Evolutionary conservation across 2,329 filamentous ascomycete genomes (phyloP).

Genomic region (Diaporthe vaccinii): DNA sequence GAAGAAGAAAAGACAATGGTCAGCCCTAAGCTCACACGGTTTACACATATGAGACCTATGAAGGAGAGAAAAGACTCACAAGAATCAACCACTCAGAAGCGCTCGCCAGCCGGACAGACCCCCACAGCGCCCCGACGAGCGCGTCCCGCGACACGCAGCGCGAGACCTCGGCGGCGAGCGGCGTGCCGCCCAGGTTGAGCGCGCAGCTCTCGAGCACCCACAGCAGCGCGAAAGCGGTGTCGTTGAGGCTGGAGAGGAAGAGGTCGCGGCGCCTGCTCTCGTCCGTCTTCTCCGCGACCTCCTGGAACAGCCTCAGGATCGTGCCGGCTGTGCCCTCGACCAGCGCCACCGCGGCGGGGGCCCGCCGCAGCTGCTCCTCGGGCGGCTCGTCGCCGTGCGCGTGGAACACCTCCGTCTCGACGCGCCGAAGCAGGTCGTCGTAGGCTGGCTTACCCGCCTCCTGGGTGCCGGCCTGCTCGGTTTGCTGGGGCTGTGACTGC

Average conservation of each 20-base stretch:
- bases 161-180: conserved; percentile 12
- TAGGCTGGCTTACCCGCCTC: not conserved
- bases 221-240: not conserved
- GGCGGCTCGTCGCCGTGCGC: not conserved
- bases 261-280: not conserved
- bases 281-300: too few relatives aligned
- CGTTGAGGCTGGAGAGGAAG: not conserved
- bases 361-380: not conserved
- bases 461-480: not conserved
- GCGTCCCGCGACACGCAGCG: not conserved
- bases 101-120: not conserved
- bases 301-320: not conserved
- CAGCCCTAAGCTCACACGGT: not conserved
- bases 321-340: not conserved
- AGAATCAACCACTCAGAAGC: not conserved
- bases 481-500: not conserved
- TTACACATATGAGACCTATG: not conserved
- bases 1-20: not conserved
- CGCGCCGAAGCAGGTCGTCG: not conserved
- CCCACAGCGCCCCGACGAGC: not conserved
- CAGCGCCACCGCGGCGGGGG: not conserved
- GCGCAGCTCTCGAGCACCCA: conserved; percentile 13
- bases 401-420: not conserved
- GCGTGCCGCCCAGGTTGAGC: not conserved
- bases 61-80: not conserved